A percentile compares a stretch with the other conserved stretches of the same genome.
These are phyloP conservation scores for Colletotrichum spaethianum DNA, from an alignment of 2,329 filamentous ascomycete species.

Conservation along the genomic window DNA sequence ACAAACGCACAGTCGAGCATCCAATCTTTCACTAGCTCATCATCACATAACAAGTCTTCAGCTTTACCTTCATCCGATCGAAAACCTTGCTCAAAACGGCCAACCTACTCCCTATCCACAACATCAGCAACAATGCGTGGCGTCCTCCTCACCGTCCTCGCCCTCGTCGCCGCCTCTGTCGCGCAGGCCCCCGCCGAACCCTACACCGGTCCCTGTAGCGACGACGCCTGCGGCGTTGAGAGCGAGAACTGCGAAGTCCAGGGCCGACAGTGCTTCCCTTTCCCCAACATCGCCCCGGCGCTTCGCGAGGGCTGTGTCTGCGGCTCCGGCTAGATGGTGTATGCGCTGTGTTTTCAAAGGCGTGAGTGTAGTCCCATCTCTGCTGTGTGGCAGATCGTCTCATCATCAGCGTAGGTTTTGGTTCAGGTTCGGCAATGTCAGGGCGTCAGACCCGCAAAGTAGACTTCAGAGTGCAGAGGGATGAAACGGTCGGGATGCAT, in stretches of 20 bases:
- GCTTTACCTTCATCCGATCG: conserved; percentile 5
- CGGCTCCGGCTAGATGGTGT: conserved; percentile 21
- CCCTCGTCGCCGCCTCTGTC: conserved; percentile 16
- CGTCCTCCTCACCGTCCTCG: conserved; percentile 20
- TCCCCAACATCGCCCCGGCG: conserved; percentile 34
- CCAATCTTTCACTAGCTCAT: conserved; percentile 1
- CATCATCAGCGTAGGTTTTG: conserved; percentile 22
- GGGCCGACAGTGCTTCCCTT: conserved; percentile 38
- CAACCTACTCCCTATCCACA: not conserved
- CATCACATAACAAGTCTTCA: not conserved
- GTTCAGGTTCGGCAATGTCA: not conserved
- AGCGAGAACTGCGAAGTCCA: conserved; percentile 32
- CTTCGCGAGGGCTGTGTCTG: conserved; percentile 38
- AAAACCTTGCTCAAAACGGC: no score
- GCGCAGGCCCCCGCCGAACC: conserved; percentile 8
- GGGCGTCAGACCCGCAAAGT: not conserved
- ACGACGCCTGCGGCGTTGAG: conserved; percentile 30
- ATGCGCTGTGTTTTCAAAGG: not conserved
- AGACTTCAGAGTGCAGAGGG: not conserved
- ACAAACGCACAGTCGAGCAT: conserved; percentile 15
- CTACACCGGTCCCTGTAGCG: conserved; percentile 31
- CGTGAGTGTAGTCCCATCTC: not conserved
- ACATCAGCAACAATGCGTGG: conserved; percentile 22
- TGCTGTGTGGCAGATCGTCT: not conserved
- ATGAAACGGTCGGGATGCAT: not conserved